phyloP scores from a whole-genome alignment of 495 filamentous ascomycete genomes.

The Penicillium ochrochloron region DNA sequence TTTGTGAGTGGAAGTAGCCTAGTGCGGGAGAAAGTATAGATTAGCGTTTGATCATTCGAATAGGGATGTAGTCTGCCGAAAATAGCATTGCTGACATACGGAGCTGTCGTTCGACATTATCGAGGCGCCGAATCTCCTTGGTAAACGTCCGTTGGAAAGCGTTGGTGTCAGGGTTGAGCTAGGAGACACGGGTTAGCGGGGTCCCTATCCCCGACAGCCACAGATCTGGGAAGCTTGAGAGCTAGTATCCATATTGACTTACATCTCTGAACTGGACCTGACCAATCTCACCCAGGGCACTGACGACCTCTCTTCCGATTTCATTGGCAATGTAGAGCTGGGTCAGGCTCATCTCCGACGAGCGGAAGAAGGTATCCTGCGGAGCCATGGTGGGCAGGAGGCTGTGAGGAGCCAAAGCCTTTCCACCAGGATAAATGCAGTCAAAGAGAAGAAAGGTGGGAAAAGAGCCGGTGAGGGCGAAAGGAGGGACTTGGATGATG shows the following conservation, averaged over 20 bases:
- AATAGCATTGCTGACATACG: constrained; percentile 58
- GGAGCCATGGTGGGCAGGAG: constrained; percentile 51
- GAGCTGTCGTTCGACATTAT: constrained; percentile 97
- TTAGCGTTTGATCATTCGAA: constrained; percentile 12
- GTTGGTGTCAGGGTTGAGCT: constrained; percentile 90
- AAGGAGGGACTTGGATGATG: constrained; percentile 27
- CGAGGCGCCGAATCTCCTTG: constrained; percentile 92
- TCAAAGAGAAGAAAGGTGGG: constrained; percentile 12
- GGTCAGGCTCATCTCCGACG: constrained; percentile 99
- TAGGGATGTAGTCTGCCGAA: background rate
- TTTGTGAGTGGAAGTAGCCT: constrained; percentile 91
- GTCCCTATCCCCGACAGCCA: background rate
- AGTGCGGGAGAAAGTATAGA: constrained; percentile 7
- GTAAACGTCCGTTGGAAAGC: constrained; percentile 98
- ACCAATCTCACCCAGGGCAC: constrained; percentile 92
- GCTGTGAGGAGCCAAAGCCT: constrained; percentile 35
- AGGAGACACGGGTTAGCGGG: constrained; percentile 17
- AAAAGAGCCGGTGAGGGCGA: constrained; percentile 12
- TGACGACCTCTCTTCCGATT: constrained; percentile 96
- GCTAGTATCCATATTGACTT: constrained; percentile 39
- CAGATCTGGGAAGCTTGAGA: background rate
- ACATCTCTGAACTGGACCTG: constrained; percentile 97
- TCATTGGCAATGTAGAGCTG: constrained; percentile 99
- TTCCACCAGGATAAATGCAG: constrained; percentile 29
- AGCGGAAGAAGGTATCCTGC: constrained; percentile 97